Evolutionary conservation across 306 rosid species (phyloP), one percentile per base, ranked within the genome.

Genomic region (Adenanthera pavonina): DNA sequence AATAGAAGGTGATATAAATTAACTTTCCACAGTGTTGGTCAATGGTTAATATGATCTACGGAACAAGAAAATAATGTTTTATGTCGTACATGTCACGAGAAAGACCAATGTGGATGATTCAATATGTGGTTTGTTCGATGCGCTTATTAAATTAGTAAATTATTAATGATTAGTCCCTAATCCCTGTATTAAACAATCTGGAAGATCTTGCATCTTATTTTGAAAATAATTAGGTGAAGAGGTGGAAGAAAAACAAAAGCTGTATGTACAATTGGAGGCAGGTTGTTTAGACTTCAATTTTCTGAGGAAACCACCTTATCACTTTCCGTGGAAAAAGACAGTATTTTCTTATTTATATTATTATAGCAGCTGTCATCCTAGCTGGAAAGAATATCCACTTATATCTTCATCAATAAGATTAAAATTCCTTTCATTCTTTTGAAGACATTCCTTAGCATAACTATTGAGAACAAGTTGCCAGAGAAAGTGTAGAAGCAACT

Each of bases 241-340:
- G 73, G 64, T 78, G 67, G 69, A 68, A 64, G 81, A 79, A 17
- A 75, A 65, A 72, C 1, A n/a, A 64, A 35, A 19, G 30, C 15
- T 9, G 12, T 33, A 75, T 7, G 30, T 20, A 78, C 64, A 69
- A 79, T 47, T 86, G 85, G 77, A 25, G 30, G 30, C 30, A 25
- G 30, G 30, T 25, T 0, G 30, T 25, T 66, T 65, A 53, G 52
- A 61, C 19, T 40, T 78, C 75, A 54, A 53, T 78, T 67, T 68
- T 85, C 54, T 83, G 43, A 2, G 61, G 79, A 80, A 81, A 78
- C 56, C 66, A 81, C 73, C 78, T 3, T 72, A 73, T 81, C 78
- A 75, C 75, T 77, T 78, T 85, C 86, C 30, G 17, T 61, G 15
- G 91, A 86, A 79, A 86, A 78, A 43, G 82, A 87, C 80, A 52